These are phyloP conservation scores for Fonsecaea pedrosoi DNA, from an alignment of 2,329 filamentous ascomycete species.

Conservation along the genomic window DNA sequence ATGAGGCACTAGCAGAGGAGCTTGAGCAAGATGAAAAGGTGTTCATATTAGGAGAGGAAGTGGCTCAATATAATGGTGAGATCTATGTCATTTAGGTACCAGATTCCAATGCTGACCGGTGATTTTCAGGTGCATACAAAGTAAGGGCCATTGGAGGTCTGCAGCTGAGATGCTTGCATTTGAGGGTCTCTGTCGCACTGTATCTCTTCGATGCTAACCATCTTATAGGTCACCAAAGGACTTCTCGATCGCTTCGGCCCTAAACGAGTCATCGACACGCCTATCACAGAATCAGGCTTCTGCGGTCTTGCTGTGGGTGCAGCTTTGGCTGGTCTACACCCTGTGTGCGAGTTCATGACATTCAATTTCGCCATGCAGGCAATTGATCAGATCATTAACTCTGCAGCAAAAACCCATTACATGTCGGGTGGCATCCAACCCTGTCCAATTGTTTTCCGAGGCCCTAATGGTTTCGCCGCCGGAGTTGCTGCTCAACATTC, in stretches of 20 bases:
- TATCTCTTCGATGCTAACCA: not conserved
- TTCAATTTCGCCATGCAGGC: slow-evolving; percentile 99
- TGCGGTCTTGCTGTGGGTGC: slow-evolving; percentile 91
- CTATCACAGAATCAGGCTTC: slow-evolving; percentile 98
- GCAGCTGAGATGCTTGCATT: not conserved
- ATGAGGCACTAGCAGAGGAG: slow-evolving; percentile 97
- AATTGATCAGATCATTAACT: slow-evolving; percentile 99
- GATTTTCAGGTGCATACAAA: slow-evolving; percentile 68
- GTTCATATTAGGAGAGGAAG: slow-evolving; percentile 95
- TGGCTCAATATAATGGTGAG: slow-evolving; percentile 99
- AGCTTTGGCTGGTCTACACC: slow-evolving; percentile 91
- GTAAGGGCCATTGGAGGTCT: not conserved
- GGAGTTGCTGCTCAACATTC: slow-evolving; percentile 98
- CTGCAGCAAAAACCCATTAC: slow-evolving; percentile 97
- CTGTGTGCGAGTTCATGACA: slow-evolving; percentile 91
- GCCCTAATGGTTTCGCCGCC: slow-evolving; percentile 95
- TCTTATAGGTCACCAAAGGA: slow-evolving; percentile 80
- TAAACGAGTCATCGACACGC: slow-evolving; percentile 95
- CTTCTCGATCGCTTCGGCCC: slow-evolving; percentile 96
- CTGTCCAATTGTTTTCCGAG: slow-evolving; percentile 99
- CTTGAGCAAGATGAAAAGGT: slow-evolving; percentile 93
- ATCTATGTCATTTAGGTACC: slow-evolving; percentile 42
- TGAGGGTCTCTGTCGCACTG: not conserved
- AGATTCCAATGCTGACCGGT: slow-evolving; percentile 12
- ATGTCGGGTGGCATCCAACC: slow-evolving; percentile 99